Evolutionary conservation across 2,329 filamentous ascomycete species (phyloP), one percentile per base, ranked within the genome.

Genomic region (Pseudopithomyces chartarum): DNA sequence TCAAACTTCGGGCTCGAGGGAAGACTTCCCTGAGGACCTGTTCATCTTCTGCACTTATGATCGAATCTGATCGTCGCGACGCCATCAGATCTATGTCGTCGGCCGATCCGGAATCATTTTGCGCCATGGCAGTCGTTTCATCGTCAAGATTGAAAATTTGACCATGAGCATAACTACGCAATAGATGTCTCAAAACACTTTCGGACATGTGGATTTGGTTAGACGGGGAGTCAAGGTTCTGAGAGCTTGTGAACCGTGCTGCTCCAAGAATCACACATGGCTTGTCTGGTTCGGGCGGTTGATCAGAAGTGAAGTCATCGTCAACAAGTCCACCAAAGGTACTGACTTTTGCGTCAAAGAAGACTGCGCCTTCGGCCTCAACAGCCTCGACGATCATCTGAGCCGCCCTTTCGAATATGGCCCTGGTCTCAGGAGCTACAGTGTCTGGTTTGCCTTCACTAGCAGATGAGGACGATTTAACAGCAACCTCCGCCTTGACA

Each of bases 81-180:
- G 59, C 42, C 13, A 50, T 53, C 17, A 64, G 43, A 13, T 70
- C 69, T 3, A 61, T 29, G 3, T 63, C 61, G 1, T 60, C 59
- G 11, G 45, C 39, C 32, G 53, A 53, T 43, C 52, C 46, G 2
- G 19, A n/a, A 1, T 47, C 43, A 15, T 10, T 7, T 13, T 52
- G 48, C 6, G 46, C 26, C 17, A 52, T 20, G 17, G 62, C 54
- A 2, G 49, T 39, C 6, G 46, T 38, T 10, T 74, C 69, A 10
- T 68, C 66, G 29, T 75, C 73, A 33, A 76, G 67, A 42, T 76
- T 75, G 59, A 77, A 76, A 15, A 77, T 75, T 23, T 76, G 70
- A 2, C 75, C 75, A 43, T 71, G 68, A 15, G 71, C 63, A 50
- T 76, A 76, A 2, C 63, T 62, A 13, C 68, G 65, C 12, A 77